Evolutionary conservation across 2,329 filamentous ascomycete species (phyloP).

Genomic region (Bipolaris zeicola): DNA sequence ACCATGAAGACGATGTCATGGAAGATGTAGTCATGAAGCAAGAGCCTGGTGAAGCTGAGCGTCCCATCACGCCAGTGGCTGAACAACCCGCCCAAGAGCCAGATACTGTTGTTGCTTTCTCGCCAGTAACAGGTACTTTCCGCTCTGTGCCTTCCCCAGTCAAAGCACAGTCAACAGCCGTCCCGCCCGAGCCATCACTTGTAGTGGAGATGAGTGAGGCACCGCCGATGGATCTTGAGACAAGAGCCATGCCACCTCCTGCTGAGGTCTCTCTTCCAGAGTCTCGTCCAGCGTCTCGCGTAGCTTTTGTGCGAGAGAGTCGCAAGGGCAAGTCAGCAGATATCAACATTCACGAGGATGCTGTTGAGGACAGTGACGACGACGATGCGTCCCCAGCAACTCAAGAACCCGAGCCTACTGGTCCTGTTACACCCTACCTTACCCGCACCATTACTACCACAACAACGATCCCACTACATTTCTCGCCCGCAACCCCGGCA

Average conservation of each 20-base stretch:
- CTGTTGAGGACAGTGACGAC: constrained; percentile 39
- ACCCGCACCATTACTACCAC: constrained; percentile 55
- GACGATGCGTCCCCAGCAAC: constrained; percentile 31
- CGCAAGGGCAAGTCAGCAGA: constrained; percentile 22
- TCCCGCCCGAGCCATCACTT: constrained; percentile 23
- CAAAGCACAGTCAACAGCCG: constrained; percentile 24
- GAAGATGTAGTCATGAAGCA: constrained; percentile 37
- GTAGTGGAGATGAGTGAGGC: constrained; percentile 29
- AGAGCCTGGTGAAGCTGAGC: constrained; percentile 24
- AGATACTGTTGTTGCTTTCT: constrained; percentile 41
- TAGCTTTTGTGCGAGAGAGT: constrained; percentile 13
- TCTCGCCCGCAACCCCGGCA: constrained; percentile 49
- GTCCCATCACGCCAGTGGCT: constrained; percentile 29
- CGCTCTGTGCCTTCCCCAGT: constrained; percentile 39
- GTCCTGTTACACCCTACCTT: constrained; percentile 40
- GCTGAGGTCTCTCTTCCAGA: constrained; percentile 17
- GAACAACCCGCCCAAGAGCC: constrained; percentile 9
- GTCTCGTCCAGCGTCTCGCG: constrained; percentile 13
- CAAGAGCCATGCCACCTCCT: constrained; percentile 24
- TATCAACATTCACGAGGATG: constrained; percentile 43
- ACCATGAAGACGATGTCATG: constrained; percentile 58
- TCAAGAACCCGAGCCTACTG: constrained; percentile 27
- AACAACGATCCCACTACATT: constrained; percentile 55
- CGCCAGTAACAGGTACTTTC: constrained; percentile 49
- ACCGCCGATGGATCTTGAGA: constrained; percentile 32